These are phyloP conservation scores for Leccinum imitatum DNA, from an alignment of 768 basidiomycete species.

Conservation along the genomic window DNA sequence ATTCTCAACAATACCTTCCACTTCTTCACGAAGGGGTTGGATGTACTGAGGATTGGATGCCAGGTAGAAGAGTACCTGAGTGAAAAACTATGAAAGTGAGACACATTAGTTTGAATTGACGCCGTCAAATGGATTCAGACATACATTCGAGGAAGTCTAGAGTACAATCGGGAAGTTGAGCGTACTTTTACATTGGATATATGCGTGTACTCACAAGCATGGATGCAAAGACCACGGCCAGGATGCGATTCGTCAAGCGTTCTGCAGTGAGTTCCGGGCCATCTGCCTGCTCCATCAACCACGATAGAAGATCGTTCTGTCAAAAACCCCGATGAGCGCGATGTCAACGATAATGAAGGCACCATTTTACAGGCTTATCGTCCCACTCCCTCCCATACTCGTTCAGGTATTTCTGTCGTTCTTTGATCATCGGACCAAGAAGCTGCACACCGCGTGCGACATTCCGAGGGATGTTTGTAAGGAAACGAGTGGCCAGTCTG, in stretches of 20 bases:
- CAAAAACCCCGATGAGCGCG: background rate
- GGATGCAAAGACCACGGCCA: conserved; percentile 19
- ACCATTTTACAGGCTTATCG: conserved; percentile 1
- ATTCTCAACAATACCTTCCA: background rate
- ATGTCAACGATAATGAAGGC: background rate
- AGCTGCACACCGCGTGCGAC: background rate
- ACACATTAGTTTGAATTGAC: background rate
- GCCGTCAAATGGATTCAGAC: background rate
- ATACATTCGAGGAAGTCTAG: conserved; percentile 23
- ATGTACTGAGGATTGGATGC: background rate
- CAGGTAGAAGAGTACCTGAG: conserved; percentile 7
- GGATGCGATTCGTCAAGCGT: conserved; percentile 22
- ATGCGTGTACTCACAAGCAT: conserved; percentile 19
- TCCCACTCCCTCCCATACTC: background rate
- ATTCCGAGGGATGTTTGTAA: background rate
- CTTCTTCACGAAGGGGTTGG: background rate
- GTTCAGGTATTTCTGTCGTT: background rate
- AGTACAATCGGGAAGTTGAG: background rate
- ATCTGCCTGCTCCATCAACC: conserved; percentile 33
- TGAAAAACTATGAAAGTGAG: conserved; percentile 25
- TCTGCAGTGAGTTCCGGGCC: conserved; percentile 16
- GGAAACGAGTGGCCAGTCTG: background rate
- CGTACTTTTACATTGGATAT: background rate
- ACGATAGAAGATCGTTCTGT: conserved; percentile 36
- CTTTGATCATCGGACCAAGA: background rate